Evolutionary conservation across 805 yeast species (phyloP).

Genomic region (Zygosaccharomyces gambellarensis): DNA sequence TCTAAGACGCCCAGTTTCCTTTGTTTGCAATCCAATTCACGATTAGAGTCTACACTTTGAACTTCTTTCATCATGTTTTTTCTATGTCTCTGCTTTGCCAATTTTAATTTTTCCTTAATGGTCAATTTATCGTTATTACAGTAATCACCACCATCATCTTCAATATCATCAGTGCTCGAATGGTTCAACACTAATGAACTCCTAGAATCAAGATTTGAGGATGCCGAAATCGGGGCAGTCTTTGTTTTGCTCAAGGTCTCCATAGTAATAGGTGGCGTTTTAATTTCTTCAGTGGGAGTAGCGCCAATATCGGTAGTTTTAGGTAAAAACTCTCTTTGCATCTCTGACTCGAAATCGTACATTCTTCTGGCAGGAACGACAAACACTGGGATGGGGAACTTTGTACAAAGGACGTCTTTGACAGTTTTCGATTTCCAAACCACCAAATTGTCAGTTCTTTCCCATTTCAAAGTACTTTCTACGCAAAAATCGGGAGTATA

Average conservation of each 20-base stretch:
- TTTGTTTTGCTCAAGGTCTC: background rate
- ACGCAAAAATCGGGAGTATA: slow-evolving; percentile 33
- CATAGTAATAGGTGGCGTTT: background rate
- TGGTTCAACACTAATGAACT: background rate
- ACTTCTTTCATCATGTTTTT: slow-evolving; percentile 14
- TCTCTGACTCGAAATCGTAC: slow-evolving; percentile 24
- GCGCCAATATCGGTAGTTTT: background rate
- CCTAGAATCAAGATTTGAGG: slow-evolving; percentile 1
- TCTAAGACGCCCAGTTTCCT: slow-evolving; percentile 17
- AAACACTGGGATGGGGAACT: slow-evolving; percentile 30
- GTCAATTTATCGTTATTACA: slow-evolving; percentile 22
- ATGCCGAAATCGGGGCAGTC: background rate
- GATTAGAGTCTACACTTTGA: slow-evolving; percentile 8
- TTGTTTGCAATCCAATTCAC: slow-evolving; percentile 1
- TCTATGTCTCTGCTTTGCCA: slow-evolving; percentile 20
- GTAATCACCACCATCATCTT: background rate
- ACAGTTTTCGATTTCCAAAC: slow-evolving; percentile 26
- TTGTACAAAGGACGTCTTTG: slow-evolving; percentile 25
- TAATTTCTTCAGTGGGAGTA: background rate
- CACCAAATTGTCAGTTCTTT: slow-evolving; percentile 23
- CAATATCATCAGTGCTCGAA: background rate
- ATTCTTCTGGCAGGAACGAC: slow-evolving; percentile 29
- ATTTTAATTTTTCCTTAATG: slow-evolving; percentile 15
- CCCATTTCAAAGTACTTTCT: slow-evolving; percentile 23
- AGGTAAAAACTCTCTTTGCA: slow-evolving; percentile 14